Evolutionary conservation across 2,329 filamentous ascomycete species (phyloP), one percentile per base, ranked within the genome.

Genomic region (Huntiella savannae): DNA sequence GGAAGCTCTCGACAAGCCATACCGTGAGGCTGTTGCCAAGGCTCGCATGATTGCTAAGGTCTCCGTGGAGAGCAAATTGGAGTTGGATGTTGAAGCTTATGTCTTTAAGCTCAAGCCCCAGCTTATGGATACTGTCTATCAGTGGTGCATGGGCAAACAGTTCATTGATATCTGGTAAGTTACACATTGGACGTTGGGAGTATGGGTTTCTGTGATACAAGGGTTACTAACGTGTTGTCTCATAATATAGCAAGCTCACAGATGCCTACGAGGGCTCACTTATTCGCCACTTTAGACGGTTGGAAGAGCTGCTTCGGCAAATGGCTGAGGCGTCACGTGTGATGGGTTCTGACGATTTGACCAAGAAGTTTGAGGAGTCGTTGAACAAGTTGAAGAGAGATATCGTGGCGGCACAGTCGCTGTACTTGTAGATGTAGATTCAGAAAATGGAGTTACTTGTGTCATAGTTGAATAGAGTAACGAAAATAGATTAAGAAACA

Each of bases 251-350:
- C 65, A 93, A 93, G 84, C 95, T 98, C 87, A 96, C 91, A 22
- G 88, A 95, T 56, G 84, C 88, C 22, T 98, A 95, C 62, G 91
- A 98, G 66, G 91, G 91, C 50, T 95, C 85, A 49, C 68, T 98
- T 51, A 96, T 98, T 55, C 85, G 91, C 42, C 77, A 95, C 35
- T 98, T 98, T 75, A 82, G 91, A 46, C 82, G 91, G 15, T 70
- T 98, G 32, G 91, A 98, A 63, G 91, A 98, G 64, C 70, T 95
- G 49, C 69, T 98, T 33, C 76, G 91, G 53, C 91, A 98, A 62
- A 93, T 96, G 73, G 88, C 82, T 12, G 83, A 96, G 64, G 91
- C 88, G 17, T 76, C 83, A 53, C 96, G 95, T 66, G 88, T 95
- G 52, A 98, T 98, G 91, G 91, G 91, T 56, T 95, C 82, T 59